Conservation (phyloP, 805 yeast species). For the Sugiyamaella smithiae region DNA sequence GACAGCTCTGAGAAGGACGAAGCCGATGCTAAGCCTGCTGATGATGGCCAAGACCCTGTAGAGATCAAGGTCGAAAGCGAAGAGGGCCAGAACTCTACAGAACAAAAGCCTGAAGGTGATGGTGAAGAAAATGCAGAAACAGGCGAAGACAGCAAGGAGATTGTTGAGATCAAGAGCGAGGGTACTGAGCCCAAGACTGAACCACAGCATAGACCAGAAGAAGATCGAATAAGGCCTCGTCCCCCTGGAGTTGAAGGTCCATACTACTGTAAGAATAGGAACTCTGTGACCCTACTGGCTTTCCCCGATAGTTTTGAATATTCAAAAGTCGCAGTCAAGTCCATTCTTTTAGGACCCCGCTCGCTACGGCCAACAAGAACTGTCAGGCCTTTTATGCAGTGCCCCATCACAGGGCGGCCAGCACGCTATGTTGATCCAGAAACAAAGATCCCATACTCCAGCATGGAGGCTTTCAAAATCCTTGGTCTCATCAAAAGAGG, state of each 20-base stretch:
- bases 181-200: constrained; percentile 37
- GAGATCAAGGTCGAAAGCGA: constrained; percentile 33
- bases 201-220: constrained; percentile 15
- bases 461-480: constrained; percentile 74
- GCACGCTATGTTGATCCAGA: constrained; percentile 87
- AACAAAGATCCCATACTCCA: constrained; percentile 81
- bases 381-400: constrained; percentile 51
- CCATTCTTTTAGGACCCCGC: constrained; percentile 22
- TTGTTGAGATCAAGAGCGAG: constrained; percentile 38
- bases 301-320: constrained; percentile 20
- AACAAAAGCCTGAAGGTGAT: constrained; percentile 6
- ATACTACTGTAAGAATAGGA: constrained; percentile 13
- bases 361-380: constrained; percentile 45
- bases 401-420: constrained; percentile 73
- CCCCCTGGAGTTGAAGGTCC: constrained; percentile 24
- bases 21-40: constrained; percentile 22
- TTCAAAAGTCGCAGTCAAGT: constrained; percentile 16
- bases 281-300: constrained; percentile 14
- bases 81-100: too few relatives aligned
- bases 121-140: constrained; percentile 12
- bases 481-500: constrained; percentile 51
- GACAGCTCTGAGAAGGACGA: constrained; percentile 33
- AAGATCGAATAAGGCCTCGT: constrained; percentile 4
- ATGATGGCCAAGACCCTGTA: background rate
- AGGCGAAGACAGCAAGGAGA: constrained; percentile 41